These are phyloP conservation scores for Gynochthodes officinalis DNA, from an alignment of 257 asterid species.

Conservation along the genomic window DNA sequence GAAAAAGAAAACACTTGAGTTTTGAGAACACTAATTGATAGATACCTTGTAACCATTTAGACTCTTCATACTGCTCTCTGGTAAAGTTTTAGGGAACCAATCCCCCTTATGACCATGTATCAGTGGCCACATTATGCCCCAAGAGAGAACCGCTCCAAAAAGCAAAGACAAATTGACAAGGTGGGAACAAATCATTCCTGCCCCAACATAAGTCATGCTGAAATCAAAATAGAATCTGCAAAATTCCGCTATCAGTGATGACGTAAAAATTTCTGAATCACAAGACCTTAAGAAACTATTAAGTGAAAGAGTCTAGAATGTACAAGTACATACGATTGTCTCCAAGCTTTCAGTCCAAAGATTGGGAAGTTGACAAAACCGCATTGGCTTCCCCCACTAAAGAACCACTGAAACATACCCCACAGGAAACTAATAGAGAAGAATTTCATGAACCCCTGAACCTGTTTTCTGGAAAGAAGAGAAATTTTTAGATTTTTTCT, in stretches of 20 bases:
- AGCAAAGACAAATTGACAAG: slow-evolving; percentile 51
- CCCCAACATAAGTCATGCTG: slow-evolving; percentile 50
- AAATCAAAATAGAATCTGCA: slow-evolving; percentile 57
- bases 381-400: slow-evolving; percentile 63
- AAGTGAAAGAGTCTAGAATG: not conserved
- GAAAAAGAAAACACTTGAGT: not conserved
- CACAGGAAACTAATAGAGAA: slow-evolving; percentile 77
- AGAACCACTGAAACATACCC: slow-evolving; percentile 93
- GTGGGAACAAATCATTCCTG: slow-evolving; percentile 60
- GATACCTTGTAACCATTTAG: slow-evolving; percentile 48
- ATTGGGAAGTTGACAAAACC: slow-evolving; percentile 75
- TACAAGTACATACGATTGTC: slow-evolving; percentile 42
- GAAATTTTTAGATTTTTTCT: not conserved
- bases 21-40: not conserved
- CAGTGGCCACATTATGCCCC: slow-evolving; percentile 59
- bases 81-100: slow-evolving; percentile 36
- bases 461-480: slow-evolving; percentile 57
- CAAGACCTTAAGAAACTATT: not conserved
- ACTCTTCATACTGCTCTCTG: slow-evolving; percentile 50
- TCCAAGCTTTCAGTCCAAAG: slow-evolving; percentile 79
- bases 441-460: slow-evolving; percentile 65
- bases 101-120: slow-evolving; percentile 37
- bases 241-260: slow-evolving; percentile 18
- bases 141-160: slow-evolving; percentile 50
- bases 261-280: not conserved